phyloP scores from a whole-genome alignment of 805 yeast species.

The Wickerhamomyces sydowiorum region DNA sequence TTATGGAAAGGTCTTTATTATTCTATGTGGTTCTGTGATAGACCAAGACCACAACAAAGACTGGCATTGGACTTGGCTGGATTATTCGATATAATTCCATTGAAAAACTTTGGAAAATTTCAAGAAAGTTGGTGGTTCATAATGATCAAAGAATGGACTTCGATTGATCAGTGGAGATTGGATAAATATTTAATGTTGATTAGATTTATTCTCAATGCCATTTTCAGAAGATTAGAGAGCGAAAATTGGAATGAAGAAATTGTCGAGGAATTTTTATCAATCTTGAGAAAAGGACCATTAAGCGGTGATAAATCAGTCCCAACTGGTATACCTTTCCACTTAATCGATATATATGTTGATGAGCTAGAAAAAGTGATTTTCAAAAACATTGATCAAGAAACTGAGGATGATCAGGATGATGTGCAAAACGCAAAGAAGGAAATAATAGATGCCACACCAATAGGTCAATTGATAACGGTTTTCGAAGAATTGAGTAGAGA shows the following conservation, averaged over 20 bases:
- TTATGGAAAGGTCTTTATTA: slow-evolving; percentile 95
- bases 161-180: slow-evolving; percentile 74
- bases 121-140: slow-evolving; percentile 77
- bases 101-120: slow-evolving; percentile 42
- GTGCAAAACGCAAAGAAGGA: slow-evolving; percentile 22
- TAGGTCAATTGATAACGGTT: slow-evolving; percentile 52
- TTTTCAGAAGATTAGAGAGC: slow-evolving; percentile 47
- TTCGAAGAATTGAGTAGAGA: slow-evolving; percentile 45
- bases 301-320: slow-evolving; percentile 58
- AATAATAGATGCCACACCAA: slow-evolving; percentile 43
- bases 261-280: slow-evolving; percentile 39
- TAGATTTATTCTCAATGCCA: slow-evolving; percentile 67
- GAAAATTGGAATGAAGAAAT: slow-evolving; percentile 49
- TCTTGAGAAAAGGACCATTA: slow-evolving; percentile 40
- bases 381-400: slow-evolving; percentile 37
- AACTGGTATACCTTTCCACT: slow-evolving; percentile 75
- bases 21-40: slow-evolving; percentile 95
- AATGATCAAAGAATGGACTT: slow-evolving; percentile 75
- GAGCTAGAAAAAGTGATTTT: slow-evolving; percentile 70
- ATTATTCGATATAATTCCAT: slow-evolving; percentile 39
- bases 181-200: slow-evolving; percentile 82
- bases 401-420: slow-evolving; percentile 24
- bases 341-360: slow-evolving; percentile 77
- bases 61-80: slow-evolving; percentile 70
- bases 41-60: slow-evolving; percentile 86